Evolutionary conservation across 495 filamentous ascomycete species (phyloP).

Genomic region (Xylaria cubensis): DNA sequence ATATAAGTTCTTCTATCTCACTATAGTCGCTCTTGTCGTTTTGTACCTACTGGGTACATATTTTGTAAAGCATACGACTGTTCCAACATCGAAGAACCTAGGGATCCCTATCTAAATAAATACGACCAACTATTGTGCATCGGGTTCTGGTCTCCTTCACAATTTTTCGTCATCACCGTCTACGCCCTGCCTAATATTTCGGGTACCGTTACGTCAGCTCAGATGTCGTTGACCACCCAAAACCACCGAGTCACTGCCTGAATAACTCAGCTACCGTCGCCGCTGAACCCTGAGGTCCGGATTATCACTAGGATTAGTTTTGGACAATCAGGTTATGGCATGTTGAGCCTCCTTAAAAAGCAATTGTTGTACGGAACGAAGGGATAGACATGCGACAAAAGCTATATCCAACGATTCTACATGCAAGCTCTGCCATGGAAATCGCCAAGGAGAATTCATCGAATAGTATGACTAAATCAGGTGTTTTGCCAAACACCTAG

Average conservation of each 20-base stretch:
- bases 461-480: neutral
- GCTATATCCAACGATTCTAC: no score
- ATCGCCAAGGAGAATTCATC: neutral
- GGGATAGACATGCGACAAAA: neutral
- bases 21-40: neutral
- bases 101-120: neutral
- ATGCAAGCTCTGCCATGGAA: neutral
- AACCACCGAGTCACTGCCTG: neutral
- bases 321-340: neutral
- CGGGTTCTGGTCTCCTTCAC: neutral
- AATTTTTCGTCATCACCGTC: neutral
- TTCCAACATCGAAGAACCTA: neutral
- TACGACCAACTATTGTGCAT: neutral
- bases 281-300: neutral
- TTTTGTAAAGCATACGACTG: neutral
- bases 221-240: neutral
- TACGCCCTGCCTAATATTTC: neutral
- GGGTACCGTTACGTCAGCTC: neutral
- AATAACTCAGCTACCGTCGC: neutral
- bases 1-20: neutral
- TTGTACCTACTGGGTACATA: neutral
- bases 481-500: neutral
- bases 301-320: neutral
- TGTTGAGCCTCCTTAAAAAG: no score
- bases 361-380: neutral